These are phyloP conservation scores for Nicotiana otophora DNA, from an alignment of 257 asterid genomes.

Conservation along the genomic window DNA sequence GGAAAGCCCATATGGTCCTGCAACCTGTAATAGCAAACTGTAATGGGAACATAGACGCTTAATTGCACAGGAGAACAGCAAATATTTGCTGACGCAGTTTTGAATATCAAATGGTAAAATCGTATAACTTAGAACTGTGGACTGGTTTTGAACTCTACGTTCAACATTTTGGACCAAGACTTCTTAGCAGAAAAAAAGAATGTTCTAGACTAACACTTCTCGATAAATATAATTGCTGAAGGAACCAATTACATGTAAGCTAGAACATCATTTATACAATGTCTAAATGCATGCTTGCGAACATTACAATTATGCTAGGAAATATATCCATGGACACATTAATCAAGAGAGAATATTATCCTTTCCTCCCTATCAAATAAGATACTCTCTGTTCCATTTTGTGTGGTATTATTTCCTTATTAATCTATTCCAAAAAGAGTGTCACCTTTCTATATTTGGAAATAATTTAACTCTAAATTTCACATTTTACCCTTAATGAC, in stretches of 20 bases:
- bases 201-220: neutral
- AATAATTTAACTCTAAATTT: neutral
- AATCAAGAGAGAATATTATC: neutral
- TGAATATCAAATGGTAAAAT: neutral
- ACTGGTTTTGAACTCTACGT: neutral
- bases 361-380: neutral
- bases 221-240: neutral
- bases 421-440: neutral
- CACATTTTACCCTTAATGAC: neutral
- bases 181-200: neutral
- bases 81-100: neutral
- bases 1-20: constrained; percentile 81
- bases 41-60: neutral
- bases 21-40: constrained; percentile 49
- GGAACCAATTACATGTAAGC: neutral
- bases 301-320: neutral
- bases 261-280: neutral
- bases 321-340: neutral
- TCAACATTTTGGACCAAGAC: neutral
- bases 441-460: neutral
- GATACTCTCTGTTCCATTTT: neutral
- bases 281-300: neutral
- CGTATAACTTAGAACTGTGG: neutral
- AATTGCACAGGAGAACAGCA: neutral
- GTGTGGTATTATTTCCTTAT: neutral